Conservation (phyloP, 2,329 filamentous ascomycete genomes). For the Stenocarpella maydis region DNA sequence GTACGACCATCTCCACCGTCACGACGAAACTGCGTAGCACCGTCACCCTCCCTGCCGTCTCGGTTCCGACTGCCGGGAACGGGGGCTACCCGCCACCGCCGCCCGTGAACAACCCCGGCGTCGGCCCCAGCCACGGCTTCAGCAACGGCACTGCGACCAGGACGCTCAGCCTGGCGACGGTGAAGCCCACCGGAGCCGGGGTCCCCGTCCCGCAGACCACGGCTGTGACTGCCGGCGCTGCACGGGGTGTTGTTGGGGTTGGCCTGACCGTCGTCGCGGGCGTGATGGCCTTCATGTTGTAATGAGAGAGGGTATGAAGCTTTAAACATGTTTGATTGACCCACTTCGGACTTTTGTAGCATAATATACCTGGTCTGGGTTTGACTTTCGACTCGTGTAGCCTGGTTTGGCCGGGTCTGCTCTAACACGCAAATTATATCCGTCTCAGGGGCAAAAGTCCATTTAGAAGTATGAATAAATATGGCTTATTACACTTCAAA, state of each 20-base stretch:
- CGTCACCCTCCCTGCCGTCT: constrained; percentile 31
- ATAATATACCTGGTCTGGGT: constrained; percentile 2
- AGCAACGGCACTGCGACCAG: constrained; percentile 27
- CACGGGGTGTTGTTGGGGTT: not conserved
- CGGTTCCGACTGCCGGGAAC: constrained; percentile 20
- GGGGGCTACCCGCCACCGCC: constrained; percentile 7
- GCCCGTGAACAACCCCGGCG: constrained; percentile 27
- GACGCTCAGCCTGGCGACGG: constrained; percentile 31
- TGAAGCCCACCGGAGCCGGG: constrained; percentile 17
- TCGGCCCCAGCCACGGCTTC: constrained; percentile 27
- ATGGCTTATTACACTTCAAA: not conserved
- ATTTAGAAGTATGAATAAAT: not conserved
- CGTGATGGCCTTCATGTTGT: constrained; percentile 31
- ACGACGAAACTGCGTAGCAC: constrained; percentile 28
- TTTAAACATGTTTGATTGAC: too few relatives aligned
- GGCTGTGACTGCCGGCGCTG: constrained; percentile 32
- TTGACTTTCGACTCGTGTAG: not conserved
- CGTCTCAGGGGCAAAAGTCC: constrained; percentile 11
- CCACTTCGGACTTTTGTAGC: not conserved
- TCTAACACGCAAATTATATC: not conserved
- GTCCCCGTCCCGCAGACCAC: constrained; percentile 4
- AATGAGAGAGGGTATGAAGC: not conserved
- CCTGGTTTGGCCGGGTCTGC: not conserved
- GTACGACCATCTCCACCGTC: not conserved
- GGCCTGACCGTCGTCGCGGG: constrained; percentile 22